These are phyloP conservation scores for Agaricus subrufescens DNA, from an alignment of 768 basidiomycete species.

Conservation along the genomic window DNA sequence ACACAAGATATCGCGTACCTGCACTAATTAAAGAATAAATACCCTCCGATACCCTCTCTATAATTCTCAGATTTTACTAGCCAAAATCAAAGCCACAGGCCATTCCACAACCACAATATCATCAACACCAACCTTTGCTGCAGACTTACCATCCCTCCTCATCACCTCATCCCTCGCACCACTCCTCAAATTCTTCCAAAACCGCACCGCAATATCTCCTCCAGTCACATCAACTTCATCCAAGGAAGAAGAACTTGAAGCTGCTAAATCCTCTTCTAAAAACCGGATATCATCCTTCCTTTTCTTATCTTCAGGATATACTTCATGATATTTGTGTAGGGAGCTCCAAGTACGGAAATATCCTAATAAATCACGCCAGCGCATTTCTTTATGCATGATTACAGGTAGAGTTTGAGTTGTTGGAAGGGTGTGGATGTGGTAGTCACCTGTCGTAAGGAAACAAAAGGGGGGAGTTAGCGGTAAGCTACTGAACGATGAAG, in stretches of 20 bases:
- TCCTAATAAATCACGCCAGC: conserved; percentile 60
- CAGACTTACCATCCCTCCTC: conserved; percentile 12
- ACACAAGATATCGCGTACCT: no score
- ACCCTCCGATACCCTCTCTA: background rate
- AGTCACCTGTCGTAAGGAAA: background rate
- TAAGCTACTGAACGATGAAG: no score
- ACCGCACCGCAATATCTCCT: conserved; percentile 62
- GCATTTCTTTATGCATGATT: conserved; percentile 54
- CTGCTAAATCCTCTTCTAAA: conserved; percentile 18
- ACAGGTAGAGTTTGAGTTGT: conserved; percentile 26
- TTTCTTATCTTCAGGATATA: conserved; percentile 50
- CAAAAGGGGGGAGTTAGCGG: background rate
- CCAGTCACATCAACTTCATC: conserved; percentile 28
- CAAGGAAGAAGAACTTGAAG: background rate
- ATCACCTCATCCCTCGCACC: conserved; percentile 23
- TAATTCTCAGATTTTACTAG: conserved; percentile 17
- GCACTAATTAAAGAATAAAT: no score
- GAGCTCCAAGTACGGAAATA: conserved; percentile 74
- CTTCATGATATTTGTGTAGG: conserved; percentile 61
- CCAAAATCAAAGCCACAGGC: conserved; percentile 43
- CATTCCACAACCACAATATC: conserved; percentile 43
- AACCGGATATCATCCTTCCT: conserved; percentile 25
- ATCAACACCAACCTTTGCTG: conserved; percentile 24
- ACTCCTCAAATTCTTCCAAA: conserved; percentile 51
- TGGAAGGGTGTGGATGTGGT: conserved; percentile 1